Evolutionary conservation across 2,329 filamentous ascomycete species (phyloP), one percentile per base, ranked within the genome.

Genomic region (Penicillium sp.): DNA sequence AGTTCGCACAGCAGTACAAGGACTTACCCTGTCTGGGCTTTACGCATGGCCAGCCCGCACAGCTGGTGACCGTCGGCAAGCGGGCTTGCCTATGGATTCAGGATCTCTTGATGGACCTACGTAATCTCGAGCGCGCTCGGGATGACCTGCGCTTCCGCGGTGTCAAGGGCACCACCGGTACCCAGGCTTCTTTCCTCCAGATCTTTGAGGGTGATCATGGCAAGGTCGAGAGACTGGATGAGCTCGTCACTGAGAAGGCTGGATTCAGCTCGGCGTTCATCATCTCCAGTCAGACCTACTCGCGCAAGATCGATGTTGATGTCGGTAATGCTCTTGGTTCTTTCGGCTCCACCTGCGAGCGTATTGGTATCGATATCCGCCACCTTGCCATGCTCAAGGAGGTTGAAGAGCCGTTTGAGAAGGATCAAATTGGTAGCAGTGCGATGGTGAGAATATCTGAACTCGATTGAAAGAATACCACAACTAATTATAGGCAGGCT

Each of bases 381-480:
- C 81, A 85, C 57, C 70, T 90, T 32, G 82, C 82, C 4, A 72
- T 75, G 55, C 75, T 80, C 66, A 93, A 95, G 72, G 86, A 93
- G 64, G 71, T 92, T 41, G 88, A 93, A 59, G 85, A 89, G 70
- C 85, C 85, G 0, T 85, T 87, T 52, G 84, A 89, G 67, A 79
- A 79, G 54, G 76, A 80, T 49, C 86, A 93, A 66, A 87, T 89
- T 50, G 84, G 82, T 17, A 77, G 72, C 30, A 76, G 71, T 32
- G 79, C 79, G 6, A 76, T 77, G 74, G 61, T 64, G 22, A 41
- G 56, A 48, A 38, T 8, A 15, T 10, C 22, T 31, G 11, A 22
- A n/a, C 15, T 18, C n/a, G n/a, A 8, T 18, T 28, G 37, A 14
- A 6, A n/a, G 32, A 2, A 20, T 23, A 16, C 35, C 39, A 36